Conservation (phyloP, 192 early-diverging fungal species). For the Backusella circina region DNA sequence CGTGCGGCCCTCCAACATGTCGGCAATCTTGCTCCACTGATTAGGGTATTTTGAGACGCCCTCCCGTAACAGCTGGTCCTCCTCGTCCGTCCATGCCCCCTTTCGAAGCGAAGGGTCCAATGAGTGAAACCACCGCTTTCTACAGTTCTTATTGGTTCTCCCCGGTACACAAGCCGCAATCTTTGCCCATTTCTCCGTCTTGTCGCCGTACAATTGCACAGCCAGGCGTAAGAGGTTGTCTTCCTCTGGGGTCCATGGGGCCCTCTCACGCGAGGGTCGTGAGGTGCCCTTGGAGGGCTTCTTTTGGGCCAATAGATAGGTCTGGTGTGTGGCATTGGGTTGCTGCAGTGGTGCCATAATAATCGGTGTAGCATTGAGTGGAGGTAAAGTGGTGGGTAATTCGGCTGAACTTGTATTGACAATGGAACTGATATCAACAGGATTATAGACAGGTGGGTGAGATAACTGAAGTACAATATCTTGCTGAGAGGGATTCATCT, state of each 20-base stretch:
- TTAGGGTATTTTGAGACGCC: constrained; percentile 67
- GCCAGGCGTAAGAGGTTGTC: constrained; percentile 69
- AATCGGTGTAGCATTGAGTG: constrained; percentile 1
- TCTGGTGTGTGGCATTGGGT: background rate
- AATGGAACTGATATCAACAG: constrained; percentile 24
- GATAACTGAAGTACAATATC: constrained; percentile 6
- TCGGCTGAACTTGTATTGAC: constrained; percentile 9
- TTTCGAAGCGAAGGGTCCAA: constrained; percentile 71
- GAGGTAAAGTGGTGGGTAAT: constrained; percentile 17
- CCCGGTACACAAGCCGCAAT: constrained; percentile 75
- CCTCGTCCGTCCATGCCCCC: constrained; percentile 79
- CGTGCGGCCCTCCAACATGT: constrained; percentile 73
- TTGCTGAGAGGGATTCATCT: background rate
- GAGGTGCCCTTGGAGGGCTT: background rate
- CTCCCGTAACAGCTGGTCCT: constrained; percentile 67
- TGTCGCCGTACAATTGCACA: constrained; percentile 68
- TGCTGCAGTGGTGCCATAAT: constrained; percentile 17
- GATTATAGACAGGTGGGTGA: constrained; percentile 8
- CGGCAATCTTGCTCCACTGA: constrained; percentile 82
- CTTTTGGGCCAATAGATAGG: constrained; percentile 9
- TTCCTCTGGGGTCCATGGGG: constrained; percentile 75
- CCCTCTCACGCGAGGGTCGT: constrained; percentile 20
- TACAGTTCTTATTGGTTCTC: constrained; percentile 78
- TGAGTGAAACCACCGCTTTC: constrained; percentile 81
- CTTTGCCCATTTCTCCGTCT: constrained; percentile 75